Evolutionary conservation across 495 filamentous ascomycete genomes (phyloP).

Genomic region (Pseudotulostoma volvatum): DNA sequence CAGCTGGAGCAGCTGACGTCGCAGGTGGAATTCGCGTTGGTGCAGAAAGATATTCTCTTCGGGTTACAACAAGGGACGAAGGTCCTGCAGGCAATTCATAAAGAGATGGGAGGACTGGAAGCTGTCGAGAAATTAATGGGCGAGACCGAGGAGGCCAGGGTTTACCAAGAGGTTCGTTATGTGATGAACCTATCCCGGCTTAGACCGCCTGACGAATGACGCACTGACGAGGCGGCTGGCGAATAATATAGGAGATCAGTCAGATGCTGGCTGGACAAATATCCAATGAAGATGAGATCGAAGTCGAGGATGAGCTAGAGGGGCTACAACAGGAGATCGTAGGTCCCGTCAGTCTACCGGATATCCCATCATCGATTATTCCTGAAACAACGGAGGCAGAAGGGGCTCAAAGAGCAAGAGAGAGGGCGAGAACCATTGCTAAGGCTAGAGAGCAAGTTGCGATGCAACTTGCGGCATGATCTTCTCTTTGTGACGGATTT

Average conservation of each 20-base stretch:
- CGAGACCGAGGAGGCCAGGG: slow-evolving; percentile 71
- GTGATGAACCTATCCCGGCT: not conserved
- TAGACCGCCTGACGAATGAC: not conserved
- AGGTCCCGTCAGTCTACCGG: slow-evolving; percentile 34
- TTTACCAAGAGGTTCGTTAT: slow-evolving; percentile 61
- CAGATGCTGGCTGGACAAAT: slow-evolving; percentile 76
- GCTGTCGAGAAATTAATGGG: slow-evolving; percentile 87
- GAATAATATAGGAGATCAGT: slow-evolving; percentile 52
- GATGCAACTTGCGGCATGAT: slow-evolving; percentile 13
- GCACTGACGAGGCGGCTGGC: slow-evolving; percentile 6
- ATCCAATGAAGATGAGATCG: slow-evolving; percentile 88
- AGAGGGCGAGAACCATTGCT: slow-evolving; percentile 23
- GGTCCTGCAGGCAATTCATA: slow-evolving; percentile 78
- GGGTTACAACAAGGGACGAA: slow-evolving; percentile 83
- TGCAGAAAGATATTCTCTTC: slow-evolving; percentile 88
- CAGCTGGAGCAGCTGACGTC: slow-evolving; percentile 70
- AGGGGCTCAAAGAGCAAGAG: slow-evolving; percentile 19
- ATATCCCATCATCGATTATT: slow-evolving; percentile 34
- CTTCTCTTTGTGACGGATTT: not conserved
- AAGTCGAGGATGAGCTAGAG: slow-evolving; percentile 89
- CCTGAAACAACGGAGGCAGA: slow-evolving; percentile 12
- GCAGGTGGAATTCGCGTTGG: slow-evolving; percentile 81
- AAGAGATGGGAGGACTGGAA: slow-evolving; percentile 91
- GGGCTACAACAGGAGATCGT: slow-evolving; percentile 54
- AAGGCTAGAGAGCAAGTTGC: slow-evolving; percentile 20